A percentile compares a stretch with the other conserved stretches of the same genome.
These are phyloP conservation scores for Pisolithus thermaeus DNA, from an alignment of 1,284 basidiomycete genomes.

Conservation along the genomic window DNA sequence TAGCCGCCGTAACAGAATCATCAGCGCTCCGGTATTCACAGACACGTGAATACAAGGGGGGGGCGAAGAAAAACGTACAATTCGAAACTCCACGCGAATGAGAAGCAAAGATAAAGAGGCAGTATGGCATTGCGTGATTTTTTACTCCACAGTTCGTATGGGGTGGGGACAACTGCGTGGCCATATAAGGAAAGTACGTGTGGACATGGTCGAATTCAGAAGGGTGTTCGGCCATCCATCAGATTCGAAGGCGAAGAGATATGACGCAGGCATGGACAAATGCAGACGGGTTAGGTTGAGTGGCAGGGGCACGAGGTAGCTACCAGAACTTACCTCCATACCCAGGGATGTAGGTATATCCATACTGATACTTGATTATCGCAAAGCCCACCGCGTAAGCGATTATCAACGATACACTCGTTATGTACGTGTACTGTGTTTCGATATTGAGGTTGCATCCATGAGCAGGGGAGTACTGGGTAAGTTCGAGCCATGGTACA, in stretches of 20 bases:
- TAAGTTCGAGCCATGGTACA: background rate
- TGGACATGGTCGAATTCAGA: background rate
- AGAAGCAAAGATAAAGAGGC: conserved; percentile 56
- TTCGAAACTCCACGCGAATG: conserved; percentile 64
- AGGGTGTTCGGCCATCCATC: background rate
- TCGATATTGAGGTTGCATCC: background rate
- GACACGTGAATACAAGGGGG: background rate
- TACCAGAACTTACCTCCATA: conserved; percentile 48
- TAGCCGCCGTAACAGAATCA: background rate
- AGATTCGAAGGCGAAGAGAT: background rate
- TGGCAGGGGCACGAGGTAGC: background rate
- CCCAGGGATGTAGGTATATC: conserved; percentile 42
- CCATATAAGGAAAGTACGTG: background rate
- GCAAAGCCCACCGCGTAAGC: conserved; percentile 56
- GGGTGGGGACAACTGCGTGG: conserved; percentile 58
- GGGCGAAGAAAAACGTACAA: conserved; percentile 42
- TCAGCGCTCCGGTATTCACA: background rate
- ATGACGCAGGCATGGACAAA: background rate
- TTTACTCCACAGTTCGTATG: conserved; percentile 52
- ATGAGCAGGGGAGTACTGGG: too few species aligned
- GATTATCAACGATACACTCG: conserved; percentile 55
- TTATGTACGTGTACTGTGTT: conserved; percentile 63
- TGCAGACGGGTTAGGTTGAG: background rate
- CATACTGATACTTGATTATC: conserved; percentile 65
- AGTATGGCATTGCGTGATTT: conserved; percentile 44